Base-by-base conservation (phyloP, 352 stramenopile genomes). In the Globisporangium barbulae region DNA sequence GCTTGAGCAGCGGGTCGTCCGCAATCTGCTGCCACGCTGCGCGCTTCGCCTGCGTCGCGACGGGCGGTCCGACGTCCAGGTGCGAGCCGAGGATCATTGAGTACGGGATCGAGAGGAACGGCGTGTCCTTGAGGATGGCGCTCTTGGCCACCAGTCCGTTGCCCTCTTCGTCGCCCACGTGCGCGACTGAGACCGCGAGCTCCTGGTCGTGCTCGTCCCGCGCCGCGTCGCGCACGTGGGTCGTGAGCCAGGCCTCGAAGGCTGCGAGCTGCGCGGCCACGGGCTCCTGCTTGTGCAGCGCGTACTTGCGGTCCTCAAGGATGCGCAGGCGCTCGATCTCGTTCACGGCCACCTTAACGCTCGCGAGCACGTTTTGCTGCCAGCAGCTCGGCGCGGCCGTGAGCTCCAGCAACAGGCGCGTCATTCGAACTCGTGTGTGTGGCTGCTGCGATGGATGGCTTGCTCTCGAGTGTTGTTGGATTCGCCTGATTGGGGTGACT, bases 21-120 rank as follows among this genome's bases (percentile, higher is more conserved):
- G 61, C 65, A 4, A 76, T 61, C 12, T 76, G 60, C 42, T 64
- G 42, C 74, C 74, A 81, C 15, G 50, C 60, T 3, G 39, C 54
- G 31, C 33, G 44, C 6, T 71, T 54, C 7, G 42, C 59, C 15
- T 44, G 10, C 17, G 61, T 35, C 49, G 48, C 9, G 5, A 60
- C 42, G 8, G 54, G 15, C 5, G 66, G 64, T 0, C 71, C 69
- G 9, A 78, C 54, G 17, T 62, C 61, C 13, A 56, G 10, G 53
- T 77, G 64, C 31, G 70, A 66, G 13, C 67, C 60, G 10, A 83
- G 54, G 5, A 78, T 54, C 47, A 75, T 70, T 9, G 39, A 52
- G 31, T 80, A 83, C 39, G 74, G 70, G 21, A 83, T 66, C 2
- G 67, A 66, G 17, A 83, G 69, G 59, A 83, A 83, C 12, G 44